A percentile compares a stretch with the other conserved stretches of the same genome.
These are phyloP conservation scores for Leishmania gerbilli DNA, from an alignment of 208 protist species.

Conservation along the genomic window DNA sequence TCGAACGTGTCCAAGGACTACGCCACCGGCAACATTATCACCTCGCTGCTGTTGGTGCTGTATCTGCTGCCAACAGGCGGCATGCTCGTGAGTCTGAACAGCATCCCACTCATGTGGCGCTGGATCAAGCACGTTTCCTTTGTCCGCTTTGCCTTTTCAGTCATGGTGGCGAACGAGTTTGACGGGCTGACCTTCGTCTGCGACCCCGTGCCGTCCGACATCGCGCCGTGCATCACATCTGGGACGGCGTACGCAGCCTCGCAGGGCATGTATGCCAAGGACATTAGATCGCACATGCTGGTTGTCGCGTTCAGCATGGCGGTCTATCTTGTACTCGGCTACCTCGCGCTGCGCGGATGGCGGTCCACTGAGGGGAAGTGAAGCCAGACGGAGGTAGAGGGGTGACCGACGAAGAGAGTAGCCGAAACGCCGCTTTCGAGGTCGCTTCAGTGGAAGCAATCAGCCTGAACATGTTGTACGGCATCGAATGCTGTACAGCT, in stretches of 20 bases:
- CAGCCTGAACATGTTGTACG: not conserved
- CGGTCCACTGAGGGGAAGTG: constrained; percentile 30
- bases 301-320: constrained; percentile 32
- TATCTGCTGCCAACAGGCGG: constrained; percentile 68
- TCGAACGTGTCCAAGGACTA: constrained; percentile 66
- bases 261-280: constrained; percentile 42
- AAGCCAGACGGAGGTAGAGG: not conserved
- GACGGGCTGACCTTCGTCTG: constrained; percentile 53
- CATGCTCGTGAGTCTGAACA: constrained; percentile 61
- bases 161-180: constrained; percentile 76
- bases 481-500: not conserved
- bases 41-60: constrained; percentile 65
- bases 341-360: constrained; percentile 43
- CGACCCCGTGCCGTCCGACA: constrained; percentile 2
- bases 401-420: not conserved
- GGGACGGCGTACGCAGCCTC: constrained; percentile 47
- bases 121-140: constrained; percentile 85
- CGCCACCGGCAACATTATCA: constrained; percentile 53
- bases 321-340: constrained; percentile 57
- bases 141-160: constrained; percentile 62
- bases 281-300: constrained; percentile 27
- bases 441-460: not conserved
- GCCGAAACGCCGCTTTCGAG: not conserved
- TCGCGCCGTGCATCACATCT: constrained; percentile 38
- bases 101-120: constrained; percentile 57